Percentiles rank a stretch among this genome's conserved stretches.
Conservation (phyloP, 352 stramenopile genomes). For the Bremia lactucae region DNA sequence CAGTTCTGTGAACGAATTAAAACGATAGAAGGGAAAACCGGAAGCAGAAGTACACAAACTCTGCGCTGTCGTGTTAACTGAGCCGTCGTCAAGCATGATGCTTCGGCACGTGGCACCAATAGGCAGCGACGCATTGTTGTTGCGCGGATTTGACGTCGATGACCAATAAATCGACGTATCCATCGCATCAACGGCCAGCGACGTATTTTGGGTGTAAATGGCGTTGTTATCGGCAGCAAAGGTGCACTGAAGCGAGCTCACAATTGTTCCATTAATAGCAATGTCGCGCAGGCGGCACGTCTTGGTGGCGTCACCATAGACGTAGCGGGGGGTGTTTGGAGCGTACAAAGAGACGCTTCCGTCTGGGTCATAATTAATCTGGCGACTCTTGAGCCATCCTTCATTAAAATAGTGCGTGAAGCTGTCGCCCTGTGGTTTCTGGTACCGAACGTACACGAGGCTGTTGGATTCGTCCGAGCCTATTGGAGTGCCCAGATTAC, state of each 20-base stretch:
- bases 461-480: constrained; percentile 20
- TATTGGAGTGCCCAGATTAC: constrained; percentile 26
- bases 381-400: constrained; percentile 48
- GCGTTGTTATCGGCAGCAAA: constrained; percentile 20
- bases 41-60: constrained; percentile 20
- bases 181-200: constrained; percentile 36
- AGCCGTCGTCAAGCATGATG: constrained; percentile 34
- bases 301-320: constrained; percentile 34
- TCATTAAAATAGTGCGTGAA: constrained; percentile 53
- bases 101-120: constrained; percentile 38
- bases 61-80: constrained; percentile 15
- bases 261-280: constrained; percentile 12
- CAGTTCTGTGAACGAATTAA: constrained; percentile 42
- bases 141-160: constrained; percentile 39
- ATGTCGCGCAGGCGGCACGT: constrained; percentile 41
- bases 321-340: constrained; percentile 41
- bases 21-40: constrained; percentile 22
- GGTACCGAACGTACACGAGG: constrained; percentile 49
- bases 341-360: constrained; percentile 49
- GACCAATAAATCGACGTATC: constrained; percentile 43
- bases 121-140: constrained; percentile 65
- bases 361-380: constrained; percentile 46
- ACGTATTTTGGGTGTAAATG: constrained; percentile 43
- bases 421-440: constrained; percentile 32
- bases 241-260: constrained; percentile 36